A percentile compares a stretch with the other conserved stretches of the same genome.
These are phyloP conservation scores for Lyophyllum decastes DNA, from an alignment of 768 basidiomycete species.

Conservation along the genomic window DNA sequence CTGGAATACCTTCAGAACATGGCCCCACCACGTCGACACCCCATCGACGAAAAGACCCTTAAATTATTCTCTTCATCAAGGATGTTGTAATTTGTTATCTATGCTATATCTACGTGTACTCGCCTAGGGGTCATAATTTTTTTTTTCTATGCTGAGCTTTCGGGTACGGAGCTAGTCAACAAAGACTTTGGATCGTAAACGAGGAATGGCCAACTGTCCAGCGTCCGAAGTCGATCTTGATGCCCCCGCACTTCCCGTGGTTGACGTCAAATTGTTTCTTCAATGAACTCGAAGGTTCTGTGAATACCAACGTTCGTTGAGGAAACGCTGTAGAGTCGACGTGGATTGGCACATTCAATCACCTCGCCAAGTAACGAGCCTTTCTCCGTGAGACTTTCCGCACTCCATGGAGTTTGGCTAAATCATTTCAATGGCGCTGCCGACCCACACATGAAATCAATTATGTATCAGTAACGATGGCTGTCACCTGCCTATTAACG, in stretches of 20 bases:
- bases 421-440: not conserved
- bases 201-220: not conserved
- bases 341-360: not conserved
- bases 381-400: not conserved
- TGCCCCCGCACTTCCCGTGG: not conserved
- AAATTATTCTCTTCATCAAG: conserved; percentile 37
- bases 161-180: not conserved
- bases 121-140: not conserved
- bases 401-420: conserved; percentile 6
- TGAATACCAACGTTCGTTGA: not conserved
- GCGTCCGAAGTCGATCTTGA: not conserved
- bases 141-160: not conserved
- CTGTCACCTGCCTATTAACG: conserved; percentile 3
- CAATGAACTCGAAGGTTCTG: not conserved
- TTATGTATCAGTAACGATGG: conserved; percentile 5
- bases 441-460: conserved; percentile 4
- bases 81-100: conserved; percentile 13
- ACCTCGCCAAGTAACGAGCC: not conserved
- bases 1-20: conserved; percentile 68
- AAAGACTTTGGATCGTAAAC: not conserved
- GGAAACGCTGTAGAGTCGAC: not conserved
- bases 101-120: not conserved
- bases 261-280: not conserved
- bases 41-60: conserved; percentile 55
- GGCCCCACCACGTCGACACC: conserved; percentile 65